phyloP scores from a whole-genome alignment of 2,329 filamentous ascomycete genomes.

The Microcyclospora tardicrescens region DNA sequence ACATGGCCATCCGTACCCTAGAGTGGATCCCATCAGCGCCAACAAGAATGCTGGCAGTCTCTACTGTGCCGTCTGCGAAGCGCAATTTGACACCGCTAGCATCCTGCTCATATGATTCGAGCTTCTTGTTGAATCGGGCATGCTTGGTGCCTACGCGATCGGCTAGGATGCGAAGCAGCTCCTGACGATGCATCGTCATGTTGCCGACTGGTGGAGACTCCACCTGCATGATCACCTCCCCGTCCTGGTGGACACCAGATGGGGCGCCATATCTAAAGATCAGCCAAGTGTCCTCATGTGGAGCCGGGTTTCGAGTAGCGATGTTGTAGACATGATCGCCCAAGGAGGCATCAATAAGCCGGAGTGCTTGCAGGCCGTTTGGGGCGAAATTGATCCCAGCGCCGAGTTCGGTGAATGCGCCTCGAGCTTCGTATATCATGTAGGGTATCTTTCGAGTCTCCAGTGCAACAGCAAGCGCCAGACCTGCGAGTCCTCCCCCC shows the following conservation, averaged over 20 bases:
- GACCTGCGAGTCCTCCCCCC: conserved; percentile 46
- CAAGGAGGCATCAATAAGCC: conserved; percentile 51
- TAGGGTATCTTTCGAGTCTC: conserved; percentile 19
- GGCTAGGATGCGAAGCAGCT: conserved; percentile 32
- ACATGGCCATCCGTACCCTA: conserved; percentile 38
- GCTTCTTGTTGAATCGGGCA: conserved; percentile 12
- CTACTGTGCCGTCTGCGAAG: conserved; percentile 34
- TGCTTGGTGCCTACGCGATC: conserved; percentile 18
- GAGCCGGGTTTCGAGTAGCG: conserved; percentile 26
- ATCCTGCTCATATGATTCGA: conserved; percentile 11
- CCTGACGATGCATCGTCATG: conserved; percentile 25
- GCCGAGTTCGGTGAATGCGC: conserved; percentile 44
- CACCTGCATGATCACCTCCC: conserved; percentile 18
- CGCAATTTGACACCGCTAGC: conserved; percentile 18
- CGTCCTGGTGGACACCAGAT: conserved; percentile 9
- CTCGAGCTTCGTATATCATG: conserved; percentile 27
- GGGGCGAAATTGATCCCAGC: conserved; percentile 45
- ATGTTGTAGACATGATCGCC: conserved; percentile 22
- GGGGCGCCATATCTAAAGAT: conserved; percentile 26
- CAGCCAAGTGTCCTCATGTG: conserved; percentile 28
- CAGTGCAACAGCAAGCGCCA: conserved; percentile 42
- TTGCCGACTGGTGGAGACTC: conserved; percentile 15
- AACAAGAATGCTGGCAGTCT: conserved; percentile 37
- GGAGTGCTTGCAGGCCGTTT: conserved; percentile 85
- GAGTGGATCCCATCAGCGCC: conserved; percentile 55